A percentile compares a stretch with the other conserved stretches of the same genome.
phyloP scores from a whole-genome alignment of 495 filamentous ascomycete genomes.

The Xylaria sp. region DNA sequence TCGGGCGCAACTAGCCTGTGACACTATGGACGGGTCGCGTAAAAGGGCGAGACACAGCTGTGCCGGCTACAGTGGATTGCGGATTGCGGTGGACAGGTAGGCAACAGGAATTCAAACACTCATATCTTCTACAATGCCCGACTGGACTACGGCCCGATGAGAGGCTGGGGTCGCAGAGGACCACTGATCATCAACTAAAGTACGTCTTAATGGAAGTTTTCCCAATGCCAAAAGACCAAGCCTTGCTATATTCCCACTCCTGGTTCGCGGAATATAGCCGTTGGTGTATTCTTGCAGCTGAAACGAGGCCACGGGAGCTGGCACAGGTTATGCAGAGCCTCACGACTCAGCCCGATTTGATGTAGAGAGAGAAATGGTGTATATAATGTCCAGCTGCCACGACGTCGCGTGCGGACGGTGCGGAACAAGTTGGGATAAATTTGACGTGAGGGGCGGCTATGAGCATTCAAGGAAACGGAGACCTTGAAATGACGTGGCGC shows the following conservation, averaged over 20 bases:
- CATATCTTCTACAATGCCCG: constrained; percentile 45
- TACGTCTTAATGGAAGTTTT: constrained; percentile 31
- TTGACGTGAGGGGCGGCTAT: background rate
- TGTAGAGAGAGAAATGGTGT: background rate
- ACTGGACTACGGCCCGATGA: constrained; percentile 26
- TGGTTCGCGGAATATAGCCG: background rate
- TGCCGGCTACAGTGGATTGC: constrained; percentile 24
- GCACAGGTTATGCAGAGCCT: background rate
- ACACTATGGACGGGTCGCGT: constrained; percentile 27
- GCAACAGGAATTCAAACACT: constrained; percentile 38
- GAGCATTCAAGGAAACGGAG: background rate
- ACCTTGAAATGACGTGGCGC: background rate
- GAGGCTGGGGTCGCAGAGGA: constrained; percentile 25
- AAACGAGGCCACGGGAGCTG: background rate
- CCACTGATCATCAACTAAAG: constrained; percentile 34
- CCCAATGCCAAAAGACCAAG: constrained; percentile 37
- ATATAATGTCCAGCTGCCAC: background rate
- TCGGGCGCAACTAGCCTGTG: constrained; percentile 14
- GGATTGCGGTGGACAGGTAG: constrained; percentile 30
- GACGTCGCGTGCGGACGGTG: constrained; percentile 6
- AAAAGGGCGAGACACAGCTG: constrained; percentile 32
- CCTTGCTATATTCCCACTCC: constrained; percentile 25
- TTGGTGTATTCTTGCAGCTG: background rate
- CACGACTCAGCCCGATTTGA: constrained; percentile 2
- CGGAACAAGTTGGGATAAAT: background rate